These are phyloP conservation scores for Croton laevigatus DNA, from an alignment of 441 rosid genomes.

Conservation along the genomic window DNA sequence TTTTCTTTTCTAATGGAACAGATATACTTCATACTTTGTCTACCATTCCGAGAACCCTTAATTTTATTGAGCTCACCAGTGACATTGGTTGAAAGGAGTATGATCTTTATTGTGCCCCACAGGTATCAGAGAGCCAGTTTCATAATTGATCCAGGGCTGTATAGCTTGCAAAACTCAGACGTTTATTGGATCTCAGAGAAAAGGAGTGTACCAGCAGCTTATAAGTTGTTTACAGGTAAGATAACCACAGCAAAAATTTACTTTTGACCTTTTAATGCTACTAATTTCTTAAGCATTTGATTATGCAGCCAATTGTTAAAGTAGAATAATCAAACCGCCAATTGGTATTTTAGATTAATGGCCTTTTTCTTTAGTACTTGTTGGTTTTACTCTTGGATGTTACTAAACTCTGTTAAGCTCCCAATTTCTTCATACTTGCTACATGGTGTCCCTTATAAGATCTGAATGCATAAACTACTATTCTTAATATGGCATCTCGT, in stretches of 20 bases:
- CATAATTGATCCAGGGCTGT: slow-evolving; percentile 78
- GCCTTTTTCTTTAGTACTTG: background rate
- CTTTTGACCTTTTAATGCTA: background rate
- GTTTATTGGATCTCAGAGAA: slow-evolving; percentile 70
- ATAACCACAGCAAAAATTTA: background rate
- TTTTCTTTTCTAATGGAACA: slow-evolving; percentile 26
- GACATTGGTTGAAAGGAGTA: slow-evolving; percentile 86
- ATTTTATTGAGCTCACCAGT: slow-evolving; percentile 78
- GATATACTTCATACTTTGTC: slow-evolving; percentile 64
- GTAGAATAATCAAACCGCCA: no score
- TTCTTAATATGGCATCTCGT: background rate
- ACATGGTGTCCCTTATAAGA: no score
- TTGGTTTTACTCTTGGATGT: background rate
- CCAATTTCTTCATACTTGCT: background rate
- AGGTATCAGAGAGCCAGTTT: slow-evolving; percentile 76
- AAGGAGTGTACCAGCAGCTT: slow-evolving; percentile 60
- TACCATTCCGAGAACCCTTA: slow-evolving; percentile 51
- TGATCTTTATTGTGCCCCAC: slow-evolving; percentile 7
- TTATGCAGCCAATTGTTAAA: background rate
- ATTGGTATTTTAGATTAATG: background rate
- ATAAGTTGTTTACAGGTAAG: slow-evolving; percentile 71
- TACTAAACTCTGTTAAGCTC: background rate
- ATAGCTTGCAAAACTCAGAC: slow-evolving; percentile 56
- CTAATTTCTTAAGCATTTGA: background rate
- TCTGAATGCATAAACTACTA: background rate